Conservation (phyloP, 495 filamentous ascomycete genomes). For the Penicillium cataractarum region DNA sequence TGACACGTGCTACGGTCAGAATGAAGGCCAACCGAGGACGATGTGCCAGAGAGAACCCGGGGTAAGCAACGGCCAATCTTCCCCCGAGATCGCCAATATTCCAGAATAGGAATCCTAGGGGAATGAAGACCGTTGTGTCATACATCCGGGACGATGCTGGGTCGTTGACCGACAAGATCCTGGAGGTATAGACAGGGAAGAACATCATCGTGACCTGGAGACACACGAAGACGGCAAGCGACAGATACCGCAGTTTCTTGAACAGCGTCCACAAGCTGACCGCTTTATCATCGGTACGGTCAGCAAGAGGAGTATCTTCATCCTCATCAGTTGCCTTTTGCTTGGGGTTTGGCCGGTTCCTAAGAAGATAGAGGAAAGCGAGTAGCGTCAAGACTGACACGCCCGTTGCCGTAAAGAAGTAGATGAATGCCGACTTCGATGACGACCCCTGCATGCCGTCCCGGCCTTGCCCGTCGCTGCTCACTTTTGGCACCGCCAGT, state of each 20-base stretch:
- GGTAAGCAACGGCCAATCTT: conserved; percentile 68
- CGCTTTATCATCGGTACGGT: conserved; percentile 39
- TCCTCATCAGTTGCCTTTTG: conserved; percentile 23
- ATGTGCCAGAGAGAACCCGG: conserved; percentile 60
- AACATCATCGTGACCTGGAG: conserved; percentile 84
- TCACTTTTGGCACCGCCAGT: conserved; percentile 60
- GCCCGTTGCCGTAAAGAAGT: conserved; percentile 85
- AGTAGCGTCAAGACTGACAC: conserved; percentile 60
- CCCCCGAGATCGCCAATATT: conserved; percentile 86
- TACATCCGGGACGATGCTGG: conserved; percentile 61
- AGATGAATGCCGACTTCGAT: conserved; percentile 78
- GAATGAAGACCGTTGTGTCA: conserved; percentile 77
- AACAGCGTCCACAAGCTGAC: conserved; percentile 70
- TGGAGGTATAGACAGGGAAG: conserved; percentile 88
- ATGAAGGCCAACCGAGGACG: conserved; percentile 66
- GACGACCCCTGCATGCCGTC: conserved; percentile 38
- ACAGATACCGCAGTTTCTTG: conserved; percentile 71
- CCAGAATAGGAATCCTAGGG: conserved; percentile 91
- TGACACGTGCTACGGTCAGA: conserved; percentile 61
- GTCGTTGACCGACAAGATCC: conserved; percentile 71
- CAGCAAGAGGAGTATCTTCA: conserved; percentile 19
- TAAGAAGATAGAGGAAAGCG: conserved; percentile 63
- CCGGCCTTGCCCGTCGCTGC: conserved; percentile 14
- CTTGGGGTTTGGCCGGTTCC: conserved; percentile 33
- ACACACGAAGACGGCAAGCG: conserved; percentile 71